Percentiles rank a stretch among this genome's conserved stretches.
phyloP scores from a whole-genome alignment of 495 filamentous ascomycete species.

The Cercophora newfieldiana region DNA sequence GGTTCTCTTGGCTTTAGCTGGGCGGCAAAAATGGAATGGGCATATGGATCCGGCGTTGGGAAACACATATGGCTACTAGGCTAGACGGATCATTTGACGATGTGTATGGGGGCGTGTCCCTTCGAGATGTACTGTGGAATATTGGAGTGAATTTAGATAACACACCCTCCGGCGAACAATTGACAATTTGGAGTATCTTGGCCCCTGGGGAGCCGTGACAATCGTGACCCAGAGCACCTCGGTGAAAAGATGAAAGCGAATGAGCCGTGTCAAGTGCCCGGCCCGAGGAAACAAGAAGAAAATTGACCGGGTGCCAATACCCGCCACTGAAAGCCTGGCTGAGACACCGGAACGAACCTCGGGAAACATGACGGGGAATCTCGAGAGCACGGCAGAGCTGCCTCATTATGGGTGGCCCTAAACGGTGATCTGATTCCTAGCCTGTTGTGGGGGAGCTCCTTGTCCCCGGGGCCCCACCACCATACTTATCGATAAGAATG shows the following conservation, averaged over 20 bases:
- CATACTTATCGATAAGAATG: conserved; percentile 13
- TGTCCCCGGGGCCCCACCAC: conserved; percentile 10
- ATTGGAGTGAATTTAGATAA: neutral
- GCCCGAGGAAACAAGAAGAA: no score
- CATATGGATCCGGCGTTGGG: neutral
- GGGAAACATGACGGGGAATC: no score
- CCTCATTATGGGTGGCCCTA: no score
- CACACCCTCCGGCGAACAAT: neutral
- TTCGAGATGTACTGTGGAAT: neutral
- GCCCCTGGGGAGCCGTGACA: no score
- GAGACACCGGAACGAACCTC: no score
- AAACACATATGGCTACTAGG: neutral
- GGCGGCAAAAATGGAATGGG: neutral
- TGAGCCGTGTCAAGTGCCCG: no score
- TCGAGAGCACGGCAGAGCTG: no score
- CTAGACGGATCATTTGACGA: neutral
- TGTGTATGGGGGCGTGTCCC: neutral
- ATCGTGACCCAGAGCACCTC: no score
- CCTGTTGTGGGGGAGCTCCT: neutral
- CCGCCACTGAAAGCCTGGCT: no score
- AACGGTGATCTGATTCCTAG: neutral
- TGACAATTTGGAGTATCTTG: no score
- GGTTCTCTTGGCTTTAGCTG: neutral
- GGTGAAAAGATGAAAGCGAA: no score
- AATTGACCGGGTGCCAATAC: no score